Evolutionary conservation across 768 basidiomycete species (phyloP), one percentile per base, ranked within the genome.

Genomic region (Punctularia strigosozonata): DNA sequence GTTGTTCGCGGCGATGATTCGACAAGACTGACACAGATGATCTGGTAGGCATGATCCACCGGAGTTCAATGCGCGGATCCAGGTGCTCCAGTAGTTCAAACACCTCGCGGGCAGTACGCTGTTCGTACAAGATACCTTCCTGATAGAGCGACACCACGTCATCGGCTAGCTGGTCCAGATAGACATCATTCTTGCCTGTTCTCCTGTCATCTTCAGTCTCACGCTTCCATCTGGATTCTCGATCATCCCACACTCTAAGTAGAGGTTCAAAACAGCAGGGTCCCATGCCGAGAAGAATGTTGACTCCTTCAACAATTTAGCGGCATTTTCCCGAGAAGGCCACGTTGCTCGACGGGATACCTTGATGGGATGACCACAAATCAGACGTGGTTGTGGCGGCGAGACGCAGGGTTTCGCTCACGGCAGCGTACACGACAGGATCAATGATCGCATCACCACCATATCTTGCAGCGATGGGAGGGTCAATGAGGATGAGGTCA

Each of bases 241-340:
- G 44, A 65, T 62, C 4, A 80, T 58, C 3, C 67, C 83, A 42
- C 73, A 65, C 21, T 79, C 66, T 40, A 83, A 58, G 50, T 87
- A 88, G 15, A 63, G 40, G 26, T 63, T 57, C 20, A 89, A 62
- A 4, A 72, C 75, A 0, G 63, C 68, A 0, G 75, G 72, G 50
- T 87, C 66, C 87, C 86, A 89, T 2, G 65, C 58, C 3, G 50
- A 46, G 54, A 89, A 91, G 66, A 88, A 89, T 0, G 77, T 68
- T 22, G 62, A 71, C 38, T 62, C 56, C 37, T 51, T 44, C 50
- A 87, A 71, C 5, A 56, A 46, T 6, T 46, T 50, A 4, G 66
- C 50, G 1, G 83, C 87, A 42, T 79, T 80, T 28, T 77, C 70
- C 31, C 84, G 81, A 45, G 10, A 18, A 18, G 5, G 3, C 17